Conservation (phyloP, 129 eudicot species). For the Chrysanthemum seticuspe region DNA sequence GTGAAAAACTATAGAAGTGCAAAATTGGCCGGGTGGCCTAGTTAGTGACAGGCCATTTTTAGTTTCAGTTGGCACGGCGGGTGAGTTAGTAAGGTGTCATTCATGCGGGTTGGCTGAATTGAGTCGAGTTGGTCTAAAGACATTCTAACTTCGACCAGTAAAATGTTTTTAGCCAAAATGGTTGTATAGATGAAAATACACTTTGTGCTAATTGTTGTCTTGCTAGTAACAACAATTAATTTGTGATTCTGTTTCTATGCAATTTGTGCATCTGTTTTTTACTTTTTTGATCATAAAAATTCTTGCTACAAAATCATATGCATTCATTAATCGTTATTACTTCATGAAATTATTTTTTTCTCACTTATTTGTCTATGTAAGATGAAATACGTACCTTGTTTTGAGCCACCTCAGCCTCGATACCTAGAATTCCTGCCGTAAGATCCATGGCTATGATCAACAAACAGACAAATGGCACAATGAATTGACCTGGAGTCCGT, state of each 20-base stretch:
- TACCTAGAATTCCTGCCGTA: conserved; percentile 82
- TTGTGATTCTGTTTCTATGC: no score
- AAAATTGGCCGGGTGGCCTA: background rate
- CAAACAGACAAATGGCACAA: conserved; percentile 57
- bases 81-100: no score
- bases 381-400: conserved; percentile 54
- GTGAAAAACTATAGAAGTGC: no score
- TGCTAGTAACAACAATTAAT: background rate
- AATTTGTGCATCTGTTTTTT: background rate
- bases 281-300: background rate
- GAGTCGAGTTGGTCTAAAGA: no score
- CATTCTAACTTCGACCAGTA: no score
- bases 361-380: background rate
- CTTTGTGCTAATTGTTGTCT: background rate
- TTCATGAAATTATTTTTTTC: background rate
- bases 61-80: no score
- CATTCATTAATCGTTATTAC: background rate
- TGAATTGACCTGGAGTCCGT: conserved; percentile 30
- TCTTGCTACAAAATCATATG: background rate
- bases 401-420: conserved; percentile 78
- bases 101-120: no score
- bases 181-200: no score
- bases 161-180: background rate
- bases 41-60: background rate
- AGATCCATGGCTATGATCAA: conserved; percentile 64